Evolutionary conservation across 371 early-diverging fungal species (phyloP).

Genomic region (Actinomortierella wolfii): DNA sequence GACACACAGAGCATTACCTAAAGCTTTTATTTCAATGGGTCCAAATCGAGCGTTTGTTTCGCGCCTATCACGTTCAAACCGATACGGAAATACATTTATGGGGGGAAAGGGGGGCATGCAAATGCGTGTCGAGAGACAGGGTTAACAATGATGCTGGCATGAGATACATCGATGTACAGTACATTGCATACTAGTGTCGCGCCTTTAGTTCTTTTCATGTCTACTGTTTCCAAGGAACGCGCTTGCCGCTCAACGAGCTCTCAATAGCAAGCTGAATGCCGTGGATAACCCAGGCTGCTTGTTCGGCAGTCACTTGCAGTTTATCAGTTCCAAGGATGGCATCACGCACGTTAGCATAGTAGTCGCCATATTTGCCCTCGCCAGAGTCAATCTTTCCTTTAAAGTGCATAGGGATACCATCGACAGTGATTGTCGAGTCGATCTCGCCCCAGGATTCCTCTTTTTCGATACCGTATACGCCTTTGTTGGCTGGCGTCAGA

Average conservation of each 20-base stretch:
- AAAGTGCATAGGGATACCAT: conserved; percentile 53
- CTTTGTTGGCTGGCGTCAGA: conserved; percentile 52
- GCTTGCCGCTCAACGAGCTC: conserved; percentile 49
- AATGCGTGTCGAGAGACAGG: no score
- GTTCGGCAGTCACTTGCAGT: conserved; percentile 67
- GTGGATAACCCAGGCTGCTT: conserved; percentile 70
- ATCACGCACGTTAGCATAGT: conserved; percentile 69
- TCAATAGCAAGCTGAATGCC: conserved; percentile 73
- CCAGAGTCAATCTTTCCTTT: conserved; percentile 63
- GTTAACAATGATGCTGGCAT: no score
- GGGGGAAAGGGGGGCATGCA: no score
- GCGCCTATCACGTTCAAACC: no score
- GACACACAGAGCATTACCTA: no score
- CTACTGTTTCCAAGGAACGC: conserved; percentile 30
- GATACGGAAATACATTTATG: no score
- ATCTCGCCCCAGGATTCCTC: conserved; percentile 57
- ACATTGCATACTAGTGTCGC: no score
- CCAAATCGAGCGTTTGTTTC: no score
- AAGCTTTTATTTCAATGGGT: no score
- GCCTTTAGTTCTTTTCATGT: no score
- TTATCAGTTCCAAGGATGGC: conserved; percentile 56
- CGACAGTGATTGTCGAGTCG: conserved; percentile 51
- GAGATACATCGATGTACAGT: no score
- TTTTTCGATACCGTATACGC: conserved; percentile 58
- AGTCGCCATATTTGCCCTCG: conserved; percentile 62